Conservation (phyloP, 1,284 basidiomycete species). For the Cerrena zonata region DNA sequence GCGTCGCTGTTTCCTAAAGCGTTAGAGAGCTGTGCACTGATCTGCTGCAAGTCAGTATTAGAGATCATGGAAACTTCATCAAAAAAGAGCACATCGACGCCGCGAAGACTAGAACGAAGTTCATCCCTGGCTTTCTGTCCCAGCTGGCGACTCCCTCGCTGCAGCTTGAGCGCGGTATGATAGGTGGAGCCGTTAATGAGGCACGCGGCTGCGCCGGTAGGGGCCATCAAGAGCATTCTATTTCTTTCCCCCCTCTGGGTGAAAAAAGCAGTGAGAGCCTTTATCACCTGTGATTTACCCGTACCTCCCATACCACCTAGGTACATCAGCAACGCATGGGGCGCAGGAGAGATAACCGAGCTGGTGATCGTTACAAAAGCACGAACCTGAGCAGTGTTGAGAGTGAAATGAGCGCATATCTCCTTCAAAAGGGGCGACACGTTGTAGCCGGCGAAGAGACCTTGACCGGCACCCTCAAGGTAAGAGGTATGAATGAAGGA, state of each 20-base stretch:
- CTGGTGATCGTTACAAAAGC: constrained; percentile 32
- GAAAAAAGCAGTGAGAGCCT: constrained; percentile 30
- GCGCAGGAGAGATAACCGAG: constrained; percentile 16
- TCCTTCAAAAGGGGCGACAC: background rate
- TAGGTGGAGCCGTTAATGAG: constrained; percentile 34
- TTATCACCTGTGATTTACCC: constrained; percentile 39
- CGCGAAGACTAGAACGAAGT: constrained; percentile 14
- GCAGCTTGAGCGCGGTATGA: constrained; percentile 29
- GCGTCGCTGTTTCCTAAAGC: background rate
- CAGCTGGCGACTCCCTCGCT: background rate
- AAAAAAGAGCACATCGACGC: constrained; percentile 31
- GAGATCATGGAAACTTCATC: constrained; percentile 13
- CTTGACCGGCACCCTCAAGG: no score
- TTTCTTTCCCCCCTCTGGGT: constrained; percentile 17
- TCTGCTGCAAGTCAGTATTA: constrained; percentile 6
- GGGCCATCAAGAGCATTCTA: constrained; percentile 28
- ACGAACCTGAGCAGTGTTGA: constrained; percentile 29
- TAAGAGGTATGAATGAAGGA: no score
- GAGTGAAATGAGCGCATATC: constrained; percentile 1
- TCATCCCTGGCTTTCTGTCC: background rate
- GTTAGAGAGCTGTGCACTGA: constrained; percentile 2
- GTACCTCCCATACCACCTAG: constrained; percentile 28
- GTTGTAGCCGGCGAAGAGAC: background rate
- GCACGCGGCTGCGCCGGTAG: constrained; percentile 34
- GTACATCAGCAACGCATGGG: constrained; percentile 17